Evolutionary conservation across 768 basidiomycete species (phyloP).

Genomic region (Fomitopsis serialis): DNA sequence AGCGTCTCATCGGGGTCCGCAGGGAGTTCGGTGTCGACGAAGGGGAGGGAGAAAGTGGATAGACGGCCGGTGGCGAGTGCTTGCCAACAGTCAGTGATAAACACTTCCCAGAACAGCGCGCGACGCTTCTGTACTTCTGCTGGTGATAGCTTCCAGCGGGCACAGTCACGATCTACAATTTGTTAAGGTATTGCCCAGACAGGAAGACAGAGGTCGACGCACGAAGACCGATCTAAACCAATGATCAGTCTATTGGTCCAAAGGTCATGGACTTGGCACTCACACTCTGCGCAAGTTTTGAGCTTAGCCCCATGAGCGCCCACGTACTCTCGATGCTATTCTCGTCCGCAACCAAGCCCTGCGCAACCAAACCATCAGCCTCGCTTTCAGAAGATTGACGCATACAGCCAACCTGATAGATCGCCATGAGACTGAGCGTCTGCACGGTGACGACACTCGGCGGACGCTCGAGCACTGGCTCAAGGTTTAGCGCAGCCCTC

Average conservation of each 20-base stretch:
- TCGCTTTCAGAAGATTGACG: neutral
- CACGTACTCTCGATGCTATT: slow-evolving; percentile 43
- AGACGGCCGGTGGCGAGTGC: slow-evolving; percentile 39
- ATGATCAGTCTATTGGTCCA: slow-evolving; percentile 47
- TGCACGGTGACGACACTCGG: slow-evolving; percentile 71
- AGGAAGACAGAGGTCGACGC: slow-evolving; percentile 35
- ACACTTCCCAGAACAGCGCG: slow-evolving; percentile 64
- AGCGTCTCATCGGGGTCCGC: slow-evolving; percentile 49
- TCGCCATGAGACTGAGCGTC: slow-evolving; percentile 59
- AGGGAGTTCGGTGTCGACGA: slow-evolving; percentile 48
- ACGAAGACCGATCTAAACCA: slow-evolving; percentile 51
- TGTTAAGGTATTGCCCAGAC: too few relatives aligned
- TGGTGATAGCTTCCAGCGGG: slow-evolving; percentile 59
- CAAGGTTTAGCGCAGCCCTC: slow-evolving; percentile 58
- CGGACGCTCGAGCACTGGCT: slow-evolving; percentile 65
- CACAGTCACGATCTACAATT: slow-evolving; percentile 73
- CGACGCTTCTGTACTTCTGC: slow-evolving; percentile 63
- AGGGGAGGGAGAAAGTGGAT: slow-evolving; percentile 32
- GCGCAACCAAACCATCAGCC: slow-evolving; percentile 12
- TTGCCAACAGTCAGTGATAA: slow-evolving; percentile 45
- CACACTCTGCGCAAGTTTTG: slow-evolving; percentile 58
- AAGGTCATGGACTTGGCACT: slow-evolving; percentile 13
- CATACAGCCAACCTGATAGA: slow-evolving; percentile 41
- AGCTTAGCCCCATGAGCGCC: slow-evolving; percentile 46
- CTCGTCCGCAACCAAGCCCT: slow-evolving; percentile 61